These are phyloP conservation scores for Leucocoprinus sp. DNA, from an alignment of 768 basidiomycete species.

Conservation along the genomic window DNA sequence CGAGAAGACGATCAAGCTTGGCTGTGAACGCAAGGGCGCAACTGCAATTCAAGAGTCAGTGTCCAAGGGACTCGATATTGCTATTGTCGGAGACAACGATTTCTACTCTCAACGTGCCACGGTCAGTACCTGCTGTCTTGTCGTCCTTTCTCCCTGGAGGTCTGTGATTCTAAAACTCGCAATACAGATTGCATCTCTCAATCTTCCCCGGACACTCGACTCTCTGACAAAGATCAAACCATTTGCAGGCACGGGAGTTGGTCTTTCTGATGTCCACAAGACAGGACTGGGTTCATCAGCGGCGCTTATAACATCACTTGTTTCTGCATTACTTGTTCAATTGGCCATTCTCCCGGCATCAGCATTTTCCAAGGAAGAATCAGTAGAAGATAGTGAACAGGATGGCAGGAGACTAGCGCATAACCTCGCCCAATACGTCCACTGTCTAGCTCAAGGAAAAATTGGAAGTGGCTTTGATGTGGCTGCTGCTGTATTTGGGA, in stretches of 20 bases:
- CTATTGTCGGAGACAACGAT: constrained; percentile 90
- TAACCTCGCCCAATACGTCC: constrained; percentile 89
- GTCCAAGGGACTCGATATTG: constrained; percentile 57
- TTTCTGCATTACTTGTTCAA: constrained; percentile 77
- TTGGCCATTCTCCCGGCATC: constrained; percentile 49
- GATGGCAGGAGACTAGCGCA: constrained; percentile 55
- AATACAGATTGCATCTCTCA: constrained; percentile 51
- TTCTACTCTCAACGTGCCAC: constrained; percentile 93
- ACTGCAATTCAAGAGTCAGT: constrained; percentile 35
- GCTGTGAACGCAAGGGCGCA: constrained; percentile 47
- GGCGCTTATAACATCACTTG: constrained; percentile 91
- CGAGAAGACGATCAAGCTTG: constrained; percentile 65
- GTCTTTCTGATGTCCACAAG: constrained; percentile 84
- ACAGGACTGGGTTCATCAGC: constrained; percentile 97
- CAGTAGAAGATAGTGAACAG: constrained; percentile 23
- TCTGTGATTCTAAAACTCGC: constrained; percentile 4
- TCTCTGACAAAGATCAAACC: constrained; percentile 67
- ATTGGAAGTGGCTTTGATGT: constrained; percentile 98
- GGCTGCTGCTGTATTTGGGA: constrained; percentile 87
- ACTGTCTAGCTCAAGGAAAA: constrained; percentile 96
- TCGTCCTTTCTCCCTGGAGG: background rate
- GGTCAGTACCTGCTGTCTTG: constrained; percentile 33
- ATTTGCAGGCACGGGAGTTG: constrained; percentile 64
- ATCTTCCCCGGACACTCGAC: constrained; percentile 52
- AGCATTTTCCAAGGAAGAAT: constrained; percentile 37